A percentile compares a stretch with the other conserved stretches of the same genome.
These are phyloP conservation scores for Phycomyces blakesleeanus DNA, from an alignment of 192 early-diverging fungal genomes.

Conservation along the genomic window DNA sequence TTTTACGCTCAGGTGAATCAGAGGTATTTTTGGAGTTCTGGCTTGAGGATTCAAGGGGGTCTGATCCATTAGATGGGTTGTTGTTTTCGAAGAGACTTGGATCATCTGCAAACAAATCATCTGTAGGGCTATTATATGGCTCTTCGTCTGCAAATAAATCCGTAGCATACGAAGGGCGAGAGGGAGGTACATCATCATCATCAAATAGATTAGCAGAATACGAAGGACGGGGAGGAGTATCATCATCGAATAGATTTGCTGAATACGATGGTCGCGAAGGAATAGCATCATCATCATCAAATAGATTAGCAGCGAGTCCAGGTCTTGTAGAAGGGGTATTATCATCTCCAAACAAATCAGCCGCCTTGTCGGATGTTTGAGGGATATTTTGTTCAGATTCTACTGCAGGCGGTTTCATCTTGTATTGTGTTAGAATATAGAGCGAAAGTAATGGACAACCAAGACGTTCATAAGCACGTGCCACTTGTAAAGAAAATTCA, in stretches of 20 bases:
- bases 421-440: constrained; percentile 57
- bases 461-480: constrained; percentile 69
- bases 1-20: background rate
- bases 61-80: constrained; percentile 1
- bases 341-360: constrained; percentile 27
- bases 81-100: constrained; percentile 13
- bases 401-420: constrained; percentile 14
- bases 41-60: no score
- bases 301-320: constrained; percentile 18
- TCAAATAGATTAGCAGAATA: constrained; percentile 14
- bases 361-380: constrained; percentile 5
- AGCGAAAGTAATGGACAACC: constrained; percentile 76
- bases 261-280: constrained; percentile 10
- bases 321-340: constrained; percentile 7
- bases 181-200: constrained; percentile 17
- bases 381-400: background rate
- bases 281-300: constrained; percentile 19
- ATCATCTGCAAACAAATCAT: constrained; percentile 22
- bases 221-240: background rate
- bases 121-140: background rate
- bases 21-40: background rate
- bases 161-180: constrained; percentile 6
- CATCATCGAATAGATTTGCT: constrained; percentile 24
- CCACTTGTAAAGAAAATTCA: constrained; percentile 56
- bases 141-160: constrained; percentile 31